A percentile compares a stretch with the other conserved stretches of the same genome.
Conservation (phyloP, 176 grass and related monocot species). For the Musa acuminata region DNA sequence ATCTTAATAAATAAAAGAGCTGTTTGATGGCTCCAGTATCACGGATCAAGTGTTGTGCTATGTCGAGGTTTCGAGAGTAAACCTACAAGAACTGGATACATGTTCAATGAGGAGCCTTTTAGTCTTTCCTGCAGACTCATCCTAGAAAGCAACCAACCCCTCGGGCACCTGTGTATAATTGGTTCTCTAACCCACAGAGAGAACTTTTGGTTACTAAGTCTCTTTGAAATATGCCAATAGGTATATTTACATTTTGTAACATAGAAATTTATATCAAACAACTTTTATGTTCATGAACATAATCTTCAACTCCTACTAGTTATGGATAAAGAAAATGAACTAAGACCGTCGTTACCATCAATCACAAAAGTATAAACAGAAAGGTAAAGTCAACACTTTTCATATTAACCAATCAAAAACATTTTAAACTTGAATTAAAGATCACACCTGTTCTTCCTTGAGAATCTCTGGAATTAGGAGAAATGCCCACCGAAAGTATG, state of each 20-base stretch:
- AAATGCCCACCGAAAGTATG: constrained; percentile 55
- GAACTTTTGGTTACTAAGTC: no score
- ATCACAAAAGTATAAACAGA: not conserved
- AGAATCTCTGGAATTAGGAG: constrained; percentile 62
- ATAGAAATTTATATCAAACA: not conserved
- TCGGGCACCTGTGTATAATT: no score
- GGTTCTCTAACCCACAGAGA: no score
- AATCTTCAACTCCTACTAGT: not conserved
- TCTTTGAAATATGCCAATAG: not conserved
- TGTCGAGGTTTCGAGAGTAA: no score
- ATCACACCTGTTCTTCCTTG: constrained; percentile 75
- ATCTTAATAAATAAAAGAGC: no score
- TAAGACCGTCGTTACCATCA: not conserved
- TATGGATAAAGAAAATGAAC: not conserved
- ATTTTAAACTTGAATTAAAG: not conserved
- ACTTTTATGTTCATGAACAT: not conserved
- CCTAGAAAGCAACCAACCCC: no score
- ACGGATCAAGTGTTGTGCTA: no score
- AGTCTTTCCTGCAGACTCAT: no score
- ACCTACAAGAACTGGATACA: no score
- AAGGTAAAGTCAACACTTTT: not conserved
- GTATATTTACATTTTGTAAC: not conserved
- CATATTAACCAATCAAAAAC: constrained; percentile 2
- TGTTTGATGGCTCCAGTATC: no score
- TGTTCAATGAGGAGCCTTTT: no score